phyloP scores from a whole-genome alignment of 345 rosid genomes.

The Physaria fendleri region DNA sequence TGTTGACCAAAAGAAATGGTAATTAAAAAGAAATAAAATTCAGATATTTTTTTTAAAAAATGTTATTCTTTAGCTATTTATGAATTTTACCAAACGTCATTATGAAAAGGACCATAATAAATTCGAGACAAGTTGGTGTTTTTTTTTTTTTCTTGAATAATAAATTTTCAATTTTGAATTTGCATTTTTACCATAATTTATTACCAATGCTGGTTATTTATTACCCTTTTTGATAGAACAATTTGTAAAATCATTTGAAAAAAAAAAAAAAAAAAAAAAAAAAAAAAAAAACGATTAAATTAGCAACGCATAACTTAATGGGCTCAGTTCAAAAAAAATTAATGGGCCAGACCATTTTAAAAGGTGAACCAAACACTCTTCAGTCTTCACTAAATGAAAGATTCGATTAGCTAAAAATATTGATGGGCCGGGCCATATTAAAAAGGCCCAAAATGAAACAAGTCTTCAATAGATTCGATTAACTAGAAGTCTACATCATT shows the following conservation, averaged over 20 bases:
- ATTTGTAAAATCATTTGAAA: not conserved
- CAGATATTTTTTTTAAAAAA: not conserved
- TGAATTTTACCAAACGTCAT: not conserved
- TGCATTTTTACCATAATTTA: not conserved
- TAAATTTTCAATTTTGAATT: constrained; percentile 1
- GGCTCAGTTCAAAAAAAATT: too few species aligned
- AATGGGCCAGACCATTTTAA: too few species aligned
- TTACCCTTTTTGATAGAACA: not conserved
- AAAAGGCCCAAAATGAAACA: too few species aligned
- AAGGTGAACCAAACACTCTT: too few species aligned
- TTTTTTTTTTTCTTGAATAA: not conserved
- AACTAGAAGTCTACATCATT: too few species aligned
- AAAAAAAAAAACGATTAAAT: too few species aligned
- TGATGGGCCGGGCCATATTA: too few species aligned
- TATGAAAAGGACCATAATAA: constrained; percentile 10
- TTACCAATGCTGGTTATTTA: not conserved
- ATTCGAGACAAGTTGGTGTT: not conserved
- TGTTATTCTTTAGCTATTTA: not conserved
- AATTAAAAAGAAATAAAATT: not conserved
- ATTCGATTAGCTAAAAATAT: too few species aligned
- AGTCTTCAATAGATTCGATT: too few species aligned
- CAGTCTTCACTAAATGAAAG: too few species aligned
- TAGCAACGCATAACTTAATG: too few species aligned
- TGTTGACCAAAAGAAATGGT: constrained; percentile 2
- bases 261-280: too few species aligned